These are phyloP conservation scores for Strombidium stylifer DNA, from an alignment of 73 alveolate genomes.

Conservation along the genomic window DNA sequence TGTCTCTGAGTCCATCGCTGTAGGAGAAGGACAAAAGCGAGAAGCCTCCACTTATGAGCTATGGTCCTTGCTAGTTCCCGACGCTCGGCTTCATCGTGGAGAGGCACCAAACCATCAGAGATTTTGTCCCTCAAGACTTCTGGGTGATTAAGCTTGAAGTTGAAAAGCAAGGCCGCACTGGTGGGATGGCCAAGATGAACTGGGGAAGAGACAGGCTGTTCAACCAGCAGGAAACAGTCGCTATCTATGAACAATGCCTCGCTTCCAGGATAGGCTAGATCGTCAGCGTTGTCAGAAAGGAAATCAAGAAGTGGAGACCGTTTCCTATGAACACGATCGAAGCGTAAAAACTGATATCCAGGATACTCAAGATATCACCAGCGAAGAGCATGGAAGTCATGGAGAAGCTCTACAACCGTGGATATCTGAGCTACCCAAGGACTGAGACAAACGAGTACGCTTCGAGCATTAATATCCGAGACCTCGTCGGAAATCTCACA, in stretches of 20 bases:
- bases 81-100: constrained; percentile 97
- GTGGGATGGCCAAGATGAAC: constrained; percentile 8
- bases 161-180: constrained; percentile 10
- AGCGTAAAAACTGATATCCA: constrained; percentile 80
- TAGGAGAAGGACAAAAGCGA: constrained; percentile 39
- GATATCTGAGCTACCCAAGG: constrained; percentile 97
- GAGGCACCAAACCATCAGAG: constrained; percentile 77
- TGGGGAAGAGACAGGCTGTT: constrained; percentile 17
- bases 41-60: constrained; percentile 59
- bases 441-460: constrained; percentile 96
- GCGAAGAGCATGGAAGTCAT: constrained; percentile 92
- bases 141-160: constrained; percentile 83
- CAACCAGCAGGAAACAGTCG: background rate
- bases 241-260: background rate
- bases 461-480: constrained; percentile 55
- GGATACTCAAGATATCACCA: constrained; percentile 77
- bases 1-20: constrained; percentile 52
- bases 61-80: constrained; percentile 99
- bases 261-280: constrained; percentile 30
- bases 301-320: constrained; percentile 66
- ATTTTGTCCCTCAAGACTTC: constrained; percentile 88
- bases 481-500: constrained; percentile 21
- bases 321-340: constrained; percentile 93
- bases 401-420: constrained; percentile 94
- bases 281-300: constrained; percentile 25